These are phyloP conservation scores for Aspergillus olivimuriae DNA, from an alignment of 495 filamentous ascomycete genomes.

Conservation along the genomic window DNA sequence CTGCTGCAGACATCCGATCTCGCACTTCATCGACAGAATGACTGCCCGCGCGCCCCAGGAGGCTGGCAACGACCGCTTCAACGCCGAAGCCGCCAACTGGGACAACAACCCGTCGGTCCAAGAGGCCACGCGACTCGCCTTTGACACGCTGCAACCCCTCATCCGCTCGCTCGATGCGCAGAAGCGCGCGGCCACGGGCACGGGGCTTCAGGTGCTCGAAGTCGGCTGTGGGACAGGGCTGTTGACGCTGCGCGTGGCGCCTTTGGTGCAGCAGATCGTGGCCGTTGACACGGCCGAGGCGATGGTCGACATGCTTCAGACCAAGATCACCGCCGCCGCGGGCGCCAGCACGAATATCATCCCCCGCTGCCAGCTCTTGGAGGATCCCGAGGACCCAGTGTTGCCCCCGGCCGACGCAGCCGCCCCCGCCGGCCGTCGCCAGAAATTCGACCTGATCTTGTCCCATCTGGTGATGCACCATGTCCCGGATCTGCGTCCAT, in stretches of 20 bases:
- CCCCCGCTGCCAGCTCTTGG: constrained; percentile 21
- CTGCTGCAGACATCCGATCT: no score
- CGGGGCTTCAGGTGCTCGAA: constrained; percentile 39
- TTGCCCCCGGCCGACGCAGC: constrained; percentile 8
- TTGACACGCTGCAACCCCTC: constrained; percentile 9
- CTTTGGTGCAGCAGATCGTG: constrained; percentile 26
- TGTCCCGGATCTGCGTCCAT: constrained; percentile 33
- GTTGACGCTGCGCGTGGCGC: constrained; percentile 41
- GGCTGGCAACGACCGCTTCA: constrained; percentile 16
- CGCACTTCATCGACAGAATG: no score
- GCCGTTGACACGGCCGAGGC: constrained; percentile 46
- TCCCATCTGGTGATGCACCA: constrained; percentile 51
- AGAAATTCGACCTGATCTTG: constrained; percentile 42
- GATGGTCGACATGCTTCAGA: constrained; percentile 44
- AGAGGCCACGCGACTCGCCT: constrained; percentile 13
- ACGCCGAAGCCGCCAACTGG: constrained; percentile 18
- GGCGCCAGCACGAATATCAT: constrained; percentile 11
- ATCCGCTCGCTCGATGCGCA: neutral
- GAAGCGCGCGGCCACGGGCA: neutral
- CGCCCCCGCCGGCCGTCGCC: constrained; percentile 3
- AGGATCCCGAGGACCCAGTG: constrained; percentile 26
- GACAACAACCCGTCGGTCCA: constrained; percentile 15
- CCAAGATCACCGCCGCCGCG: constrained; percentile 24
- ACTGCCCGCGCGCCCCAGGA: no score
- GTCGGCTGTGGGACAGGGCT: constrained; percentile 54